Conservation (phyloP, 2,329 filamentous ascomycete species). For the Alternaria angustiovoidea region DNA sequence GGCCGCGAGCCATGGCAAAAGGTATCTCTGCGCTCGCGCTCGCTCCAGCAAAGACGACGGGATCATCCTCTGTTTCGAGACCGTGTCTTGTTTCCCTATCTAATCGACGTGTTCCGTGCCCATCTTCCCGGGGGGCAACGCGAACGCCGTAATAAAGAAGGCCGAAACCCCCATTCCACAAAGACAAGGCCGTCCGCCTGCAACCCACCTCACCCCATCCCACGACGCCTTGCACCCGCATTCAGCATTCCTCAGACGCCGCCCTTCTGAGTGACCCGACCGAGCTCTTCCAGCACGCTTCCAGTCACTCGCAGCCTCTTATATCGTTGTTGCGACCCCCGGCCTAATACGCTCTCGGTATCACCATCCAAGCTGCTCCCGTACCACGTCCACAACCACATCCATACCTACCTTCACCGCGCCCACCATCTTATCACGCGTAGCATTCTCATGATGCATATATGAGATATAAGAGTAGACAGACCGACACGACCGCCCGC, state of each 20-base stretch:
- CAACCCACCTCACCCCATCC: constrained; percentile 8
- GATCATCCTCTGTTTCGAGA: constrained; percentile 22
- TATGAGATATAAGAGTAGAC: constrained; percentile 18
- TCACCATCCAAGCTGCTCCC: constrained; percentile 14
- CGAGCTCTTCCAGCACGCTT: not conserved
- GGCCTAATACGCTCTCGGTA: constrained; percentile 14
- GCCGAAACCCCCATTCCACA: constrained; percentile 19
- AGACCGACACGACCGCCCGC: constrained; percentile 8
- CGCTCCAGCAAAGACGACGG: constrained; percentile 11
- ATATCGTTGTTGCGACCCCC: constrained; percentile 11
- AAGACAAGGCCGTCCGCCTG: constrained; percentile 11
- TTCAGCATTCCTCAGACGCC: not conserved
- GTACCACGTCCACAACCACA: constrained; percentile 19
- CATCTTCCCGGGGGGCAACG: constrained; percentile 9
- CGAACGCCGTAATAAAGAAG: constrained; percentile 24
- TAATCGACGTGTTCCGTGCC: not conserved
- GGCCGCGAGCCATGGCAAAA: constrained; percentile 24
- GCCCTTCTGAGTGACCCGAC: not conserved
- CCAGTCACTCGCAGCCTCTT: not conserved
- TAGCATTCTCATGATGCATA: constrained; percentile 26
- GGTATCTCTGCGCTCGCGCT: constrained; percentile 20
- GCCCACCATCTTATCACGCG: constrained; percentile 1
- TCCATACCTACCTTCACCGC: constrained; percentile 6
- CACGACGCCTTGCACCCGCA: constrained; percentile 14
- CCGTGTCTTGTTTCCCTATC: constrained; percentile 24